These are phyloP conservation scores for Schizochytrium sp. DNA, from an alignment of 108 stramenopile genomes.

Conservation along the genomic window DNA sequence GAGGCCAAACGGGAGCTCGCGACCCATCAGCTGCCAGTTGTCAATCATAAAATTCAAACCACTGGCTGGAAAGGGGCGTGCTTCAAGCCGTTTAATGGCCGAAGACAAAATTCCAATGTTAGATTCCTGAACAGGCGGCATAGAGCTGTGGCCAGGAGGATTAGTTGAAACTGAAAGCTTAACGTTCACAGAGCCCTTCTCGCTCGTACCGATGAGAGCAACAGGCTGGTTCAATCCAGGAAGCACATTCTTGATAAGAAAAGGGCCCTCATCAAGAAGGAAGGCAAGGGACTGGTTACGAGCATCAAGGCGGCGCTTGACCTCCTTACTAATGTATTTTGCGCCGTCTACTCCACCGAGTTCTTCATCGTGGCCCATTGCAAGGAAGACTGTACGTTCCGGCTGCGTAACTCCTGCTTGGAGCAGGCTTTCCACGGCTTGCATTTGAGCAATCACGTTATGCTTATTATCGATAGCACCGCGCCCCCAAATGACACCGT, in stretches of 20 bases:
- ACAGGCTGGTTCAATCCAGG: constrained; percentile 49
- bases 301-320: constrained; percentile 23
- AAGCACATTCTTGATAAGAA: constrained; percentile 61
- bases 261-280: constrained; percentile 62
- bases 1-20: neutral
- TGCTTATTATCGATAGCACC: constrained; percentile 67
- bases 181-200: constrained; percentile 54
- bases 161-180: constrained; percentile 13
- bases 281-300: neutral
- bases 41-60: neutral
- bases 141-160: constrained; percentile 55
- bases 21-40: neutral
- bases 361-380: constrained; percentile 66
- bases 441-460: constrained; percentile 61
- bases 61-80: constrained; percentile 53
- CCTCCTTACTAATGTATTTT: constrained; percentile 17
- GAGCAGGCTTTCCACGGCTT: constrained; percentile 53
- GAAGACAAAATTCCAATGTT: constrained; percentile 53
- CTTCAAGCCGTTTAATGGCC: constrained; percentile 61
- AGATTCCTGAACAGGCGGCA: constrained; percentile 38
- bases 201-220: constrained; percentile 53
- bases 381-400: constrained; percentile 44
- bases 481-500: constrained; percentile 63
- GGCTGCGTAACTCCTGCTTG: constrained; percentile 26
- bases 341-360: constrained; percentile 62